These are phyloP conservation scores for Fusarium nisikadoi DNA, from an alignment of 2,329 filamentous ascomycete species.

Conservation along the genomic window DNA sequence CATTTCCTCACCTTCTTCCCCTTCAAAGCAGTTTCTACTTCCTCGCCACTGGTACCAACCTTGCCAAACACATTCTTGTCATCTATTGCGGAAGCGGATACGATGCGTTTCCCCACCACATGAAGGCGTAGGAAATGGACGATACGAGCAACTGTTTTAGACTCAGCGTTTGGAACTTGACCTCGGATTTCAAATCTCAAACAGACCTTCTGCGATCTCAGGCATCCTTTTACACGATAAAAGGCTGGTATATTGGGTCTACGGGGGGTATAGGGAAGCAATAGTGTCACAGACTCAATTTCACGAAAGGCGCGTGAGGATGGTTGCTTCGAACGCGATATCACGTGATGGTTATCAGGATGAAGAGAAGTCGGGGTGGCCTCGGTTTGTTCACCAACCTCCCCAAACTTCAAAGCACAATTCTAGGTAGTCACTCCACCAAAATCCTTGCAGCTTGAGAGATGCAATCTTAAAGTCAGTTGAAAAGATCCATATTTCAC, in stretches of 20 bases:
- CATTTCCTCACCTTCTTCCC: constrained; percentile 69
- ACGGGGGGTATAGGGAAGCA: background rate
- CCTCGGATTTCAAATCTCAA: background rate
- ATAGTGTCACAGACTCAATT: constrained; percentile 20
- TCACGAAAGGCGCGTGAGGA: constrained; percentile 16
- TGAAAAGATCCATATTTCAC: constrained; percentile 21
- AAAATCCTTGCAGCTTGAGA: background rate
- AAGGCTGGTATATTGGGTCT: background rate
- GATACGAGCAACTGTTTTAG: constrained; percentile 76
- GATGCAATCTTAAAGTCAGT: background rate
- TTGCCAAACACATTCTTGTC: constrained; percentile 92
- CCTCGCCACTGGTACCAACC: constrained; percentile 79
- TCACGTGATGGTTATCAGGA: constrained; percentile 33
- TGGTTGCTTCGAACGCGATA: constrained; percentile 25
- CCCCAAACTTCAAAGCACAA: background rate
- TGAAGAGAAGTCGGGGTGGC: background rate
- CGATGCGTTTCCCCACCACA: constrained; percentile 85
- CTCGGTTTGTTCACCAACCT: background rate
- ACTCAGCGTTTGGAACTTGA: constrained; percentile 1
- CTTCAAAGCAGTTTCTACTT: constrained; percentile 77
- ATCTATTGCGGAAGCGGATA: constrained; percentile 75
- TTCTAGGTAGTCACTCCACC: background rate
- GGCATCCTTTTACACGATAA: constrained; percentile 58
- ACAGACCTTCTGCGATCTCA: constrained; percentile 69
- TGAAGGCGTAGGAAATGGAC: constrained; percentile 86